Base-by-base conservation (phyloP, 495 filamentous ascomycete species). In the Pyrenopolyporus hunteri region DNA sequence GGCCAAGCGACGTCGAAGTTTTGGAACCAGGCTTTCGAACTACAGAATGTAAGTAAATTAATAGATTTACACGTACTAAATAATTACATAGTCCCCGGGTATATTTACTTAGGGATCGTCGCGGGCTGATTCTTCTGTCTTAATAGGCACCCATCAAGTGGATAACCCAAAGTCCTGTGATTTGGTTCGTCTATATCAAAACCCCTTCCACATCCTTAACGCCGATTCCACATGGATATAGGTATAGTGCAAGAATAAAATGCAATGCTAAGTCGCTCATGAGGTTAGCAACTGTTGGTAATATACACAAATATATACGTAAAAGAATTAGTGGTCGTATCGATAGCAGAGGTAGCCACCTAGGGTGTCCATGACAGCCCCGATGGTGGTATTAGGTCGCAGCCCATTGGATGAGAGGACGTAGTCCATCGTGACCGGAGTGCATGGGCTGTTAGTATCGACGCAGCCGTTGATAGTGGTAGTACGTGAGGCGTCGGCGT, bases 341-440 rank as follows among this genome's bases (percentile, higher is more conserved):
- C 73, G 68, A 61, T 78, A 78, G 67, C 76, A 77, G 17, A 76
- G 36, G 22, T 59, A 66, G 14, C 70, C 74, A 22, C 61, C 68
- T 6, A 69, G 47, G 10, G 73, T 73, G 56, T 76, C 59, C 73
- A 78, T 75, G 22, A 73, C 70, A 5, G 72, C 53, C 6, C 63
- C 56, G 20, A 78, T 60, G 0, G 72, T 76, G 5, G 70, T 59
- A 23, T 75, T 57, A 0, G 58, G 57, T 2, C 57, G 63, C 9
- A 74, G 70, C 1, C 71, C 70, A 2, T 71, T 73, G 29, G 68
- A 57, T n/a, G 59, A 64, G 8, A 78, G 46, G 1, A 61, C 66
- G 13, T 59, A 68, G 23, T 64, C 65, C 56, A 77, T 57, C 2
- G 73, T 73, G 11, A 73, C 68, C 4, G 70, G 71, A 9, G 68